A percentile compares a stretch with the other conserved stretches of the same genome.
Evolutionary conservation across 345 rosid genomes (phyloP).

Genomic region (Psidium friedrichsthalianum): DNA sequence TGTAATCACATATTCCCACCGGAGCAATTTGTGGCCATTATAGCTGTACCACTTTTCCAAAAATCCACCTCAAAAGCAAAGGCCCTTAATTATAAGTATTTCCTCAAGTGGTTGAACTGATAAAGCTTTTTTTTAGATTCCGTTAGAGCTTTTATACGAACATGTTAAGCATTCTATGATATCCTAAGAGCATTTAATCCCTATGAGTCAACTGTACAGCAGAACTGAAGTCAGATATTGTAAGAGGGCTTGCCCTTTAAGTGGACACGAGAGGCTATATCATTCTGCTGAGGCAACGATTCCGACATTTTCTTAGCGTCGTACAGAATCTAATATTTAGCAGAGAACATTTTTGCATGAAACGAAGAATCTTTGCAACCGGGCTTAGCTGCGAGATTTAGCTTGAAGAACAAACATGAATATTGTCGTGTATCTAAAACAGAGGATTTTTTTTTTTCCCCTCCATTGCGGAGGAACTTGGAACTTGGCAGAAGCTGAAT

Average conservation of each 20-base stretch:
- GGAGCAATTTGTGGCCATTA: neutral
- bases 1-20: neutral
- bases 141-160: neutral
- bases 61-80: neutral
- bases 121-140: neutral
- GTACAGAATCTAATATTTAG: neutral
- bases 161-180: neutral
- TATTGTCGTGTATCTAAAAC: neutral
- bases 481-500: neutral
- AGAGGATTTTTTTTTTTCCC: neutral
- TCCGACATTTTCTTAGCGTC: neutral
- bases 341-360: neutral
- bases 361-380: neutral
- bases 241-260: neutral
- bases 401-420: neutral
- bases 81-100: neutral
- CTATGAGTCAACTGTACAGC: neutral
- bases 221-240: neutral
- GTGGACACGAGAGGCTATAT: neutral
- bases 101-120: neutral
- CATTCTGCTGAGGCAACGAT: neutral
- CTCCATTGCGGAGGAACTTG: neutral
- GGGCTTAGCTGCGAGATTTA: neutral
- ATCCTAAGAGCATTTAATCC: neutral
- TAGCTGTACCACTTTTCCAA: neutral